Conservation (phyloP, 768 basidiomycete genomes). For the Leccinum sublutescens region DNA sequence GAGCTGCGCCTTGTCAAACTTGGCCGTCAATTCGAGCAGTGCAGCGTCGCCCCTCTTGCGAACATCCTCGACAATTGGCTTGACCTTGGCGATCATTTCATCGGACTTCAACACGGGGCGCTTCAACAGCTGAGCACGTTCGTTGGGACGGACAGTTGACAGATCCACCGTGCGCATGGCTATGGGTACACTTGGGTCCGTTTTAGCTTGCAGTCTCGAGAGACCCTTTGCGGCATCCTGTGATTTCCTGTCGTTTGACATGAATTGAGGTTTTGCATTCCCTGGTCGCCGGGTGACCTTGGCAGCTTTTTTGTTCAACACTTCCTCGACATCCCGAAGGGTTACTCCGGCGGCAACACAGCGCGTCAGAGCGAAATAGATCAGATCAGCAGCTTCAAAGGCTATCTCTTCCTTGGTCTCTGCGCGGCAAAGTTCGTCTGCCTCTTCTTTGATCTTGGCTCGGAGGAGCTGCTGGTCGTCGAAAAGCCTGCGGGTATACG, state of each 20-base stretch:
- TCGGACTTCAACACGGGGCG: conserved; percentile 82
- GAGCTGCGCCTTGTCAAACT: conserved; percentile 84
- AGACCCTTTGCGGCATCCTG: conserved; percentile 31
- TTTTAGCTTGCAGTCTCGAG: conserved; percentile 19
- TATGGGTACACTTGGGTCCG: conserved; percentile 50
- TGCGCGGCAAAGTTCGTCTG: conserved; percentile 91
- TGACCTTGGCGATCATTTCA: conserved; percentile 74
- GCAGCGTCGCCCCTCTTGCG: conserved; percentile 82
- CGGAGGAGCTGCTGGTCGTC: conserved; percentile 74
- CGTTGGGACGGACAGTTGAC: conserved; percentile 41
- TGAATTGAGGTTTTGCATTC: conserved; percentile 88
- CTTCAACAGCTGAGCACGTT: conserved; percentile 70
- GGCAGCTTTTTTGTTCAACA: conserved; percentile 80
- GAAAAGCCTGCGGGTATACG: conserved; percentile 89
- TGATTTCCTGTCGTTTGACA: conserved; percentile 19
- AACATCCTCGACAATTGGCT: conserved; percentile 90
- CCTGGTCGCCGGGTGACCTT: conserved; percentile 86
- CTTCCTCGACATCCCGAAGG: conserved; percentile 78
- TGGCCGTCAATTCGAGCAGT: conserved; percentile 84
- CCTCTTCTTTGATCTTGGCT: conserved; percentile 98
- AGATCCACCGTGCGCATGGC: conserved; percentile 77
- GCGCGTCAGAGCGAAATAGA: conserved; percentile 88
- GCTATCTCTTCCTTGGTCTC: conserved; percentile 78
- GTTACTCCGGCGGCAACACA: conserved; percentile 82
- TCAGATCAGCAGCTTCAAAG: conserved; percentile 92